A percentile compares a stretch with the other conserved stretches of the same genome.
These are phyloP conservation scores for Aphanomyces cochlioides DNA, from an alignment of 352 stramenopile species.

Conservation along the genomic window DNA sequence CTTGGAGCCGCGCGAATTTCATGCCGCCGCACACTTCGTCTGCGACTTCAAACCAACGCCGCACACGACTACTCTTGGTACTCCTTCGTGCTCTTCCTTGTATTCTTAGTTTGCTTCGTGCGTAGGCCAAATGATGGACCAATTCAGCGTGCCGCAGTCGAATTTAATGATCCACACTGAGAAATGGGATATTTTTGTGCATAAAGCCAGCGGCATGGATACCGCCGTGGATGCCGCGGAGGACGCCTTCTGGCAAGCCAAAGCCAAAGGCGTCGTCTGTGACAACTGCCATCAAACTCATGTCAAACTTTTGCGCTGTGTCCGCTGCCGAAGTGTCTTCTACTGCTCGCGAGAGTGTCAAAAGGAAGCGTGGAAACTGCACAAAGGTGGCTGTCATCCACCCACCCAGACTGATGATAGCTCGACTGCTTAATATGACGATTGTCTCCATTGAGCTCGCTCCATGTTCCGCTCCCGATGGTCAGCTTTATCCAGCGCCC, in stretches of 20 bases:
- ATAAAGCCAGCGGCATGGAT: conserved; percentile 31
- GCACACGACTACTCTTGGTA: conserved; percentile 9
- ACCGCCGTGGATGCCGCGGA: conserved; percentile 49
- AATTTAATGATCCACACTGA: conserved; percentile 80
- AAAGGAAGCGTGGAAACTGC: conserved; percentile 67
- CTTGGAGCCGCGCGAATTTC: conserved; percentile 44
- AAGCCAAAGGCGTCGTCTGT: conserved; percentile 57
- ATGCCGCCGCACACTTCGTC: conserved; percentile 58
- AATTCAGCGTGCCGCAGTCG: conserved; percentile 63
- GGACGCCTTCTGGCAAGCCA: conserved; percentile 64
- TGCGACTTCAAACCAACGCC: conserved; percentile 60
- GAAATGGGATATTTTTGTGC: conserved; percentile 77
- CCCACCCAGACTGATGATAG: neutral
- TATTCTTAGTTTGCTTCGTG: conserved; percentile 21
- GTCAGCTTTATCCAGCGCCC: conserved; percentile 54
- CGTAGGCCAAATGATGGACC: conserved; percentile 59
- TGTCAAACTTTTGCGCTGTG: conserved; percentile 57
- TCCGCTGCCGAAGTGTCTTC: conserved; percentile 56
- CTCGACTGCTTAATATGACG: too few relatives aligned
- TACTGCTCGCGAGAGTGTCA: conserved; percentile 85
- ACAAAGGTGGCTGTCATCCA: conserved; percentile 61
- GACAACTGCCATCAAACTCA: conserved; percentile 54
- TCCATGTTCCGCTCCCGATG: conserved; percentile 37
- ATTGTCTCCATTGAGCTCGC: neutral
- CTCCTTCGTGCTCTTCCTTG: neutral